These are phyloP conservation scores for Xerocomellus dryophilus DNA, from an alignment of 768 basidiomycete species.

Conservation along the genomic window DNA sequence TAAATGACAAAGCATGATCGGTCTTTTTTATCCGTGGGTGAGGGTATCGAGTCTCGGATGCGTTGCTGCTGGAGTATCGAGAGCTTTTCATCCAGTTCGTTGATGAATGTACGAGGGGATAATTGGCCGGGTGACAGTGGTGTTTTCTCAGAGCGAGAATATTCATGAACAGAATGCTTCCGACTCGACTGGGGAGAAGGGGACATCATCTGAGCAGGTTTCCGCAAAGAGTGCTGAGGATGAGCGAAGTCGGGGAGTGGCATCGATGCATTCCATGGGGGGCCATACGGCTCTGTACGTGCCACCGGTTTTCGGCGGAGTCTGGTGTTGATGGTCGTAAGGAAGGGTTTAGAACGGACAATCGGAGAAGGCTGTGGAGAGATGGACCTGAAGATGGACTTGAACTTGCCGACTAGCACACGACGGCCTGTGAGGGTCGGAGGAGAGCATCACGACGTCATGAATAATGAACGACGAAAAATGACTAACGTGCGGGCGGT, in stretches of 20 bases:
- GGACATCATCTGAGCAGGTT: neutral
- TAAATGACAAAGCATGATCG: neutral
- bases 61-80: constrained; percentile 15
- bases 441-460: neutral
- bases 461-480: neutral
- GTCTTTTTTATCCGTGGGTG: neutral
- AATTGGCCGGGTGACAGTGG: neutral
- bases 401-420: constrained; percentile 17
- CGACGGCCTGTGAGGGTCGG: constrained; percentile 5
- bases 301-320: constrained; percentile 25
- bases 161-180: neutral
- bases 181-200: neutral
- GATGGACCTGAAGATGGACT: constrained; percentile 21
- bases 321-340: constrained; percentile 15
- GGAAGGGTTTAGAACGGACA: constrained; percentile 2
- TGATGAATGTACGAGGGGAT: constrained; percentile 20
- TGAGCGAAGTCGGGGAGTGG: constrained; percentile 11
- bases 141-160: neutral
- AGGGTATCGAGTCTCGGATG: neutral
- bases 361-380: constrained; percentile 6
- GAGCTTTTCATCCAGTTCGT: constrained; percentile 21
- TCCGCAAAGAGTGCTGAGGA: neutral
- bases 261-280: constrained; percentile 36
- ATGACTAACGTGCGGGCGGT: neutral
- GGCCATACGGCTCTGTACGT: constrained; percentile 39